Evolutionary conservation across 805 yeast genomes (phyloP).

Genomic region (Ogataea nakhonphanomensis): DNA sequence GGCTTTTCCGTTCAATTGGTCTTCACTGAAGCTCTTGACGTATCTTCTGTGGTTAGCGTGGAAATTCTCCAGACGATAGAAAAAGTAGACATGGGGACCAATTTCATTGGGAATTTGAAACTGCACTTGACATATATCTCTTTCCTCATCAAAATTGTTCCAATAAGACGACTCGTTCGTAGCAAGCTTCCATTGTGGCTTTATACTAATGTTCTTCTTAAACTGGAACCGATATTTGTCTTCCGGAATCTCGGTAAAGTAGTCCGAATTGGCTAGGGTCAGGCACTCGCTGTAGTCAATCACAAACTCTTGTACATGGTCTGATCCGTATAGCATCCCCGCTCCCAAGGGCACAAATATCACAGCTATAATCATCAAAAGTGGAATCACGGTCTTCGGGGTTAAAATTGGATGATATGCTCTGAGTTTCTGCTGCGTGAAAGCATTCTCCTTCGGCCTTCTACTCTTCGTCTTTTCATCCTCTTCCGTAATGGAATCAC

Average conservation of each 20-base stretch:
- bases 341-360: constrained; percentile 92
- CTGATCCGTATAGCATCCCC: constrained; percentile 71
- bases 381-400: constrained; percentile 87
- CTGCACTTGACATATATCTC: constrained; percentile 60
- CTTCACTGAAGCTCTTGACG: constrained; percentile 79
- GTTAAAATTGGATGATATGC: constrained; percentile 79
- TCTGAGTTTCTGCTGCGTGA: constrained; percentile 52
- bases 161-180: constrained; percentile 39
- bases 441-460: constrained; percentile 61
- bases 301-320: constrained; percentile 69
- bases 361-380: constrained; percentile 67
- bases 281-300: constrained; percentile 77
- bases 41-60: constrained; percentile 93
- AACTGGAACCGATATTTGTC: constrained; percentile 59
- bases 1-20: constrained; percentile 76
- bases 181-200: constrained; percentile 65
- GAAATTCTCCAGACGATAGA: constrained; percentile 81
- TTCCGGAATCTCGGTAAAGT: constrained; percentile 55
- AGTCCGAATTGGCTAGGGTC: constrained; percentile 40
- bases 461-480: constrained; percentile 46
- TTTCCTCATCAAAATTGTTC: constrained; percentile 42
- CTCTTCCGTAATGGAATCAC: constrained; percentile 40
- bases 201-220: constrained; percentile 36
- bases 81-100: constrained; percentile 70
- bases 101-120: constrained; percentile 74